Percentiles rank a stretch among this genome's conserved stretches.
Evolutionary conservation across 129 eudicot species (phyloP).

Genomic region (Mikania micrantha): DNA sequence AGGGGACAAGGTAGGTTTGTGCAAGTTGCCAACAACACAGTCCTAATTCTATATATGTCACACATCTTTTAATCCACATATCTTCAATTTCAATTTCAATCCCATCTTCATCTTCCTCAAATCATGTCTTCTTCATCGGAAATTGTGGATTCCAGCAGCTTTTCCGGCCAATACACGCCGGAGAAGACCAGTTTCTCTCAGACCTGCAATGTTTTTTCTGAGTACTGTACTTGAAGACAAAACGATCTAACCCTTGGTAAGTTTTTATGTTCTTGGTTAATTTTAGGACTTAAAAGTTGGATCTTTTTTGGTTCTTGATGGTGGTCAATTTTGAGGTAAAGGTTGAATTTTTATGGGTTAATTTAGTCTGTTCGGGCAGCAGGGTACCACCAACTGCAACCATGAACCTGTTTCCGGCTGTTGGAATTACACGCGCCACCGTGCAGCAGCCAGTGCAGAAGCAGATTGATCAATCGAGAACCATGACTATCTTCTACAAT

Average conservation of each 20-base stretch:
- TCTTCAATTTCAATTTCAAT: not conserved
- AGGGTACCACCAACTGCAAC: conserved; percentile 27
- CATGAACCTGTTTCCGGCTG: conserved; percentile 47
- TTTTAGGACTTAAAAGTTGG: not conserved
- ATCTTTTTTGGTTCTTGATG: not conserved
- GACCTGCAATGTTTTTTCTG: conserved; percentile 66
- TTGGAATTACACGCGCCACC: conserved; percentile 11
- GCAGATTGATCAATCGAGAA: not conserved
- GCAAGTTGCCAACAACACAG: conserved; percentile 18
- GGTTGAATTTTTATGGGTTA: not conserved
- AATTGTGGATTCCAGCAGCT: conserved; percentile 55
- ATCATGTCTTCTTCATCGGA: conserved; percentile 56
- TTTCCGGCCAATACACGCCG: conserved; percentile 43
- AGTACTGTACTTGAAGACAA: conserved; percentile 81
- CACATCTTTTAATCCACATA: not conserved
- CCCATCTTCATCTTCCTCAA: too few relatives aligned
- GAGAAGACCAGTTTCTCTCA: conserved; percentile 60
- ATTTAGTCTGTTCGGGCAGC: conserved; percentile 21
- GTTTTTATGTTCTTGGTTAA: not conserved
- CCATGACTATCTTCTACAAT: conserved; percentile 85
- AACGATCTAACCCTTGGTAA: conserved; percentile 53
- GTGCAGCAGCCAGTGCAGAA: conserved; percentile 12
- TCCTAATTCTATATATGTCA: conserved; percentile 16
- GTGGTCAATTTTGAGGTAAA: not conserved
- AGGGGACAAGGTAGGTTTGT: conserved; percentile 11